These are phyloP conservation scores for Paramecium caudatum DNA, from an alignment of 73 alveolate genomes.

Conservation along the genomic window DNA sequence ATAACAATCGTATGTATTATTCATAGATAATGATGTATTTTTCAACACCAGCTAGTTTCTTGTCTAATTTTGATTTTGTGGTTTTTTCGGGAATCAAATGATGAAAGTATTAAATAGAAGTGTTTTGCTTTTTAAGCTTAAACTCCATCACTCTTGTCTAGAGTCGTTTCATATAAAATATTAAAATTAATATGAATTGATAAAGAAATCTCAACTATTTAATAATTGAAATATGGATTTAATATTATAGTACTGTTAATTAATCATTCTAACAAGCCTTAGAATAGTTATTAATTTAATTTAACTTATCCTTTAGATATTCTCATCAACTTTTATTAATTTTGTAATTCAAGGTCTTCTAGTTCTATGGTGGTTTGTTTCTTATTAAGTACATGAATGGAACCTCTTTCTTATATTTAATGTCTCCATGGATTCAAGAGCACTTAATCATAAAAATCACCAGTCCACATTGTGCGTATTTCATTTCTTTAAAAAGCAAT, in stretches of 20 bases:
- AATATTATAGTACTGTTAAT: too few relatives aligned
- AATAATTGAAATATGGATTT: too few relatives aligned
- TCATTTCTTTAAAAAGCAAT: conserved; percentile 63
- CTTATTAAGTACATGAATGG: background rate
- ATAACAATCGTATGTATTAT: background rate
- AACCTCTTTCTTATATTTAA: background rate
- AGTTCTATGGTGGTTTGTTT: background rate
- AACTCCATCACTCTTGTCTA: too few relatives aligned
- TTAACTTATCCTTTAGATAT: background rate
- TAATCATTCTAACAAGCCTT: conserved; percentile 33
- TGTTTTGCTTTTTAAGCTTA: too few relatives aligned
- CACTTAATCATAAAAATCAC: conserved; percentile 44
- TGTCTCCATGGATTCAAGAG: conserved; percentile 57
- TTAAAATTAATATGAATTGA: too few relatives aligned
- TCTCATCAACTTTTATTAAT: background rate
- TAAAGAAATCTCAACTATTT: too few relatives aligned
- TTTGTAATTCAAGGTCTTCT: background rate
- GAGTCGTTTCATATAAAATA: too few relatives aligned
- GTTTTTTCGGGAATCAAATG: conserved; percentile 24
- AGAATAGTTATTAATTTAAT: background rate
- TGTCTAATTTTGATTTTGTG: background rate
- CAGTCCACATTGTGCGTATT: conserved; percentile 11
- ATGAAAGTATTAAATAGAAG: conserved; percentile 15
- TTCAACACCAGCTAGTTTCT: background rate
- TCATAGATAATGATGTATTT: conserved; percentile 14